Evolutionary conservation across 2,329 filamentous ascomycete genomes (phyloP), one percentile per base, ranked within the genome.

Genomic region (Microsporum audouinii): DNA sequence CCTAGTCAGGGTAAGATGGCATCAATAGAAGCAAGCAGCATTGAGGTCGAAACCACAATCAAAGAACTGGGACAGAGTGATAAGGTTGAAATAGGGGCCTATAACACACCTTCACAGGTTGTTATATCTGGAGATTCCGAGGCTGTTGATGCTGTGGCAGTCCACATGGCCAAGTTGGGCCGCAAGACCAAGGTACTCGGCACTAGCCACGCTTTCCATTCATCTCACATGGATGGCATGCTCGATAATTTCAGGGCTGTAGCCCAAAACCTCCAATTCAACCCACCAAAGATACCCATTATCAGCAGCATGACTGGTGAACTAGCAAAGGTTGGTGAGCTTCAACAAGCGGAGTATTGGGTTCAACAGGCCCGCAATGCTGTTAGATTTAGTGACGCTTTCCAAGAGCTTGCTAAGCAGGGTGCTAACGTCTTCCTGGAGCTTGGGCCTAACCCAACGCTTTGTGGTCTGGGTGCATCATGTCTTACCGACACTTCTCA

Each of bases 131-230:
- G 53, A 36, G 31, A 57, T 39, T 12, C 36, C 14, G 53, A 57
- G 29, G 53, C 53, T 5, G 53, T 57, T 23, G 29, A 36, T n/a
- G 14, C 33, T 33, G 33, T 57, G 12, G 5, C 31, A 57, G 53
- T 29, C 33, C 53, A 57, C 36, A 23, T 57, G 14, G 12, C 12
- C 10, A 36, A 14, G 7, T 10, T 38, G 29, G 53, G 53, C 10
- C 53, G 27, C 31, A 57, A 57, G 14, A 34, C 53, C 3, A 57
- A 57, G 27, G 2, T 57, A 10, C 53, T 57, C 3, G 53, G 34
- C 17, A 57, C 53, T 36, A 57, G 53, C n/a, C 53, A 57, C 33
- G 53, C 53, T 57, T 57, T 57, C 53, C 53, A 57, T 23, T 57
- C 53, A 5, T 33, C 14, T 14, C 38, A 58, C 36, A 58, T 58